Conservation (phyloP, 148 eudicot genomes). For the Vaccinium myrtillus region DNA sequence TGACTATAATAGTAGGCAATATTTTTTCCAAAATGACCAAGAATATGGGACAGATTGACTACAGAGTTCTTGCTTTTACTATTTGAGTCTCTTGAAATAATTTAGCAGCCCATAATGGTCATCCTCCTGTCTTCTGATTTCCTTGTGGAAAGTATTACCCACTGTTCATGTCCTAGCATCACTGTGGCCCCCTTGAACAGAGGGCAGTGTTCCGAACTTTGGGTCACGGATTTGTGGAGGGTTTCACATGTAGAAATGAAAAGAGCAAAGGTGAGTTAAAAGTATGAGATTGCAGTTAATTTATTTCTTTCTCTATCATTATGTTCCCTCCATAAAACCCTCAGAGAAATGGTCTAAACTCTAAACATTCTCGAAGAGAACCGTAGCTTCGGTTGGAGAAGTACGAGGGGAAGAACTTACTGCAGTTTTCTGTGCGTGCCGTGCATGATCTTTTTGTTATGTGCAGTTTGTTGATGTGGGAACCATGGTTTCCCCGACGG, state of each 20-base stretch:
- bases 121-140: background rate
- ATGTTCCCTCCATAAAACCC: background rate
- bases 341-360: background rate
- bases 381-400: background rate
- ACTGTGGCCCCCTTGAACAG: background rate
- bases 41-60: background rate
- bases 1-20: background rate
- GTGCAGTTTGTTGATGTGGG: conserved; percentile 88
- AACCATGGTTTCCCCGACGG: conserved; percentile 89
- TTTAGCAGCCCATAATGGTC: background rate
- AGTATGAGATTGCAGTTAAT: background rate
- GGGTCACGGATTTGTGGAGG: background rate
- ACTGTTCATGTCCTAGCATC: background rate
- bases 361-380: background rate
- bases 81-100: background rate
- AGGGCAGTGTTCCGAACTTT: background rate
- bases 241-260: background rate
- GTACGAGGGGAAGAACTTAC: background rate
- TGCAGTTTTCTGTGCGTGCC: background rate
- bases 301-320: background rate
- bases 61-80: background rate
- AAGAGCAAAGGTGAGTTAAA: background rate
- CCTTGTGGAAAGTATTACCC: background rate
- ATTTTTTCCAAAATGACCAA: background rate
- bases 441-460: background rate